A percentile compares a stretch with the other conserved stretches of the same genome.
These are phyloP conservation scores for Thelonectria discophora DNA, from an alignment of 2,329 filamentous ascomycete species.

Conservation along the genomic window DNA sequence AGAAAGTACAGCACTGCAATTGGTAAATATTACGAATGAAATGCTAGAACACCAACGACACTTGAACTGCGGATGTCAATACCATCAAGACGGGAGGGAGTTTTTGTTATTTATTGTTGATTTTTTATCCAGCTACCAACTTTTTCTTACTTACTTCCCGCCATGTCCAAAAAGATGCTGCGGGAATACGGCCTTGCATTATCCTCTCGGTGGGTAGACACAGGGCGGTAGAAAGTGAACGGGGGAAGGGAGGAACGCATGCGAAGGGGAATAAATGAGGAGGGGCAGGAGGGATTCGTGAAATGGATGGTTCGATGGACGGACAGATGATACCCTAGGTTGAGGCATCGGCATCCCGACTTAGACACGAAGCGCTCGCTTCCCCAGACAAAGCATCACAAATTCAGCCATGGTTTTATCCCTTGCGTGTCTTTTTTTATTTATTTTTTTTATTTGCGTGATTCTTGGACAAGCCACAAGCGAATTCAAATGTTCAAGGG, in stretches of 20 bases:
- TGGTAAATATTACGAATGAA: conserved; percentile 11
- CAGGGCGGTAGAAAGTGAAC: no score
- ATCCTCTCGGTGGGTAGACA: background rate
- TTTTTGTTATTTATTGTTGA: background rate
- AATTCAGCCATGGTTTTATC: conserved; percentile 1
- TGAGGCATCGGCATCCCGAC: conserved; percentile 36
- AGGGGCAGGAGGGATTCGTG: conserved; percentile 25
- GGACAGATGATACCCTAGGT: conserved; percentile 44
- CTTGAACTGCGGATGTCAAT: conserved; percentile 4
- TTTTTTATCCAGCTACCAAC: background rate
- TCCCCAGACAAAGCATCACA: conserved; percentile 8
- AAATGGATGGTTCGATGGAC: conserved; percentile 19
- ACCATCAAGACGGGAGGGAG: background rate
- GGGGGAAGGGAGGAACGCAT: background rate
- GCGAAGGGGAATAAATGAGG: background rate
- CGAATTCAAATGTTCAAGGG: no score
- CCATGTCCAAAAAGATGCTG: background rate
- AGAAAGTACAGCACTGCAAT: background rate
- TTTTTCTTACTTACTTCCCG: background rate
- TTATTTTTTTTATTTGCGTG: background rate
- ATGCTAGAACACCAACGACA: conserved; percentile 3
- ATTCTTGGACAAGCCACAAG: no score
- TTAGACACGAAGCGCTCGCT: conserved; percentile 29
- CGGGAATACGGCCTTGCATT: conserved; percentile 1
- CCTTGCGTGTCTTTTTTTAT: background rate